phyloP scores from a whole-genome alignment of 352 stramenopile genomes.

The Aphanomyces euteiches region DNA sequence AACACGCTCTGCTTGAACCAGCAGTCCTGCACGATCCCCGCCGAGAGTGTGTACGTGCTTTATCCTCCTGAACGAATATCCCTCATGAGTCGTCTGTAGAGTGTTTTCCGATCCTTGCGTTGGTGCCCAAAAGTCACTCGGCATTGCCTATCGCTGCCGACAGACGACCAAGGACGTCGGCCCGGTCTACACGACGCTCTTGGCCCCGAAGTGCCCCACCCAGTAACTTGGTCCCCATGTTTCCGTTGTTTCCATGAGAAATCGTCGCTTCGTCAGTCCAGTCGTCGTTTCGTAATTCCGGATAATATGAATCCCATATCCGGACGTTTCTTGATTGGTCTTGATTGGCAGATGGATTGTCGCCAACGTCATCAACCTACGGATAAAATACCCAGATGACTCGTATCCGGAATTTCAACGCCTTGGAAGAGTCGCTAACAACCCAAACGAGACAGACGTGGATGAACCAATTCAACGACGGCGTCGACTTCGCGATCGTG shows the following conservation, averaged over 20 bases:
- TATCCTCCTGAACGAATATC: neutral
- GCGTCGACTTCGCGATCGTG: constrained; percentile 24
- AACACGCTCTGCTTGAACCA: neutral
- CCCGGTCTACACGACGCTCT: constrained; percentile 5
- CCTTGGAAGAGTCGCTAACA: no score
- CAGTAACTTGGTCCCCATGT: neutral
- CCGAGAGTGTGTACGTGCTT: constrained; percentile 2
- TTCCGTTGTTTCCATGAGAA: no score
- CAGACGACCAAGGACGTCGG: neutral
- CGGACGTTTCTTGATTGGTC: no score
- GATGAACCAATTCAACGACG: constrained; percentile 27
- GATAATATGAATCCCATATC: no score
- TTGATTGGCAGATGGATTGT: no score
- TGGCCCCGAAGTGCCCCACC: constrained; percentile 1
- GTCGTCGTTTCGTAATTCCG: no score
- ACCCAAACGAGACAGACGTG: neutral
- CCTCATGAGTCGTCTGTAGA: neutral
- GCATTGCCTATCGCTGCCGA: neutral
- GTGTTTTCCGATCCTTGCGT: constrained; percentile 23
- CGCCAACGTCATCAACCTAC: no score
- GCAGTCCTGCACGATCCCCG: constrained; percentile 10
- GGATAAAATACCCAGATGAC: neutral
- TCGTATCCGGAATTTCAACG: neutral
- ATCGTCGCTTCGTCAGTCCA: no score
- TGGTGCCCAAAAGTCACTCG: constrained; percentile 4